A percentile compares a stretch with the other conserved stretches of the same genome.
Evolutionary conservation across 2,329 filamentous ascomycete species (phyloP).

Genomic region (Nigrospora sphaerica): DNA sequence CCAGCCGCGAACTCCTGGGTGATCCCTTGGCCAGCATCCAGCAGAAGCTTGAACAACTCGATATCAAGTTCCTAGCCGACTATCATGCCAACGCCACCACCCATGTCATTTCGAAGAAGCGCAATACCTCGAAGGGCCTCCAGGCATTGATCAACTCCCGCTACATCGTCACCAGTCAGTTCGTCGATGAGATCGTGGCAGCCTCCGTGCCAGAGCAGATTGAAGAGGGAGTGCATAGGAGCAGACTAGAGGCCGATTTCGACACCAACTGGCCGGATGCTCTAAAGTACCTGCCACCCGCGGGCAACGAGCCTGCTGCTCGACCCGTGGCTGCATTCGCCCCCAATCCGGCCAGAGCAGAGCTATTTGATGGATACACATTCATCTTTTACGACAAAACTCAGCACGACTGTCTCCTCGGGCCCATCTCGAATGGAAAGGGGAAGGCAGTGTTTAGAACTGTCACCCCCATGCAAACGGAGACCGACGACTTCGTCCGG

Average conservation of each 20-base stretch:
- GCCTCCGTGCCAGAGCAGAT: conserved; percentile 43
- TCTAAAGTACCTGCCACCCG: conserved; percentile 62
- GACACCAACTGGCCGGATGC: conserved; percentile 72
- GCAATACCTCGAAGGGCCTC: conserved; percentile 82
- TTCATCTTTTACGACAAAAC: conserved; percentile 77
- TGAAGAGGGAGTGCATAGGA: conserved; percentile 40
- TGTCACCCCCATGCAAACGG: conserved; percentile 55
- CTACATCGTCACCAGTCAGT: conserved; percentile 68
- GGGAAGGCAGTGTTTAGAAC: conserved; percentile 72
- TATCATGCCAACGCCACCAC: conserved; percentile 69
- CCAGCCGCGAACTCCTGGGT: conserved; percentile 60
- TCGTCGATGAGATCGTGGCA: conserved; percentile 63
- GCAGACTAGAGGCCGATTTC: conserved; percentile 71
- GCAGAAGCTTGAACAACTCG: conserved; percentile 68
- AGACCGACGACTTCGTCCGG: conserved; percentile 66
- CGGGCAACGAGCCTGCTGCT: conserved; percentile 67
- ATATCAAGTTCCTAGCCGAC: conserved; percentile 75
- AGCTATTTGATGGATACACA: conserved; percentile 78
- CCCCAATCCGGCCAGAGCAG: conserved; percentile 58
- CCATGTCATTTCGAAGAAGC: conserved; percentile 81
- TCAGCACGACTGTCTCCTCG: conserved; percentile 70
- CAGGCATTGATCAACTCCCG: conserved; percentile 79
- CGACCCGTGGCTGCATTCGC: conserved; percentile 62
- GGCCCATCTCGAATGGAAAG: conserved; percentile 68
- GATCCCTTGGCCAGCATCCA: conserved; percentile 58